Evolutionary conservation across 164 flowering plant species (phyloP), one percentile per base, ranked within the genome.

Genomic region (Vitis rupestris): DNA sequence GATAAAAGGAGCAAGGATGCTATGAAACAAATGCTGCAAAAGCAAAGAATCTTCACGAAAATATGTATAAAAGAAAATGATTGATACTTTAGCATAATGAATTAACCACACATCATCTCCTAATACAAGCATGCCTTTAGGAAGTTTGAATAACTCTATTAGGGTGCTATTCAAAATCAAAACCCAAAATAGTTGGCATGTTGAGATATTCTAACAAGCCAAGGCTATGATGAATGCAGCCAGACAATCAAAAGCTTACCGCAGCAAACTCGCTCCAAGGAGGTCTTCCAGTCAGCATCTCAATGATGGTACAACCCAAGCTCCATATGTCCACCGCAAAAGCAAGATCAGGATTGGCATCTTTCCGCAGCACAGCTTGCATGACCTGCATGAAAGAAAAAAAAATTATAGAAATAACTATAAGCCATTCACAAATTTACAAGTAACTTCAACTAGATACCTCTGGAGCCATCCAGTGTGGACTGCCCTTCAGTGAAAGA

Each of bases 401-500:
- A 13, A 50, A 2, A 37, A 31, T 17, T 11, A 53, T 48, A 17
- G 5, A 6, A 23, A 27, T 37, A 17, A 29, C 53, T 71, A 55
- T 16, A 19, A 59, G 17, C 23, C 16, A 50, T 31, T 14, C 54
- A 15, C 27, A 13, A 61, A 66, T 50, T 52, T 10, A 37, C 44
- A 37, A 37, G 44, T 3, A 37, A 37, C 44, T 37, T 37, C 44
- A 37, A 37, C 44, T 37, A 50, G n/a, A 44, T 80, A 93, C 97
- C 97, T 93, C 98, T 27, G 98, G 98, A 66, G 98, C 97, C 97
- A 93, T 90, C 98, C 98, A 91, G 77, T 90, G 85, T 48, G 98
- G 97, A 74, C 92, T 91, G 50, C 98, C 98, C 85, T 84, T 91
- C 77, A 91, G 37, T 14, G 98, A 93, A 61, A 90, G 88, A 50